phyloP scores from a whole-genome alignment of 2,329 filamentous ascomycete species.

The Pseudogymnoascus sp. region DNA sequence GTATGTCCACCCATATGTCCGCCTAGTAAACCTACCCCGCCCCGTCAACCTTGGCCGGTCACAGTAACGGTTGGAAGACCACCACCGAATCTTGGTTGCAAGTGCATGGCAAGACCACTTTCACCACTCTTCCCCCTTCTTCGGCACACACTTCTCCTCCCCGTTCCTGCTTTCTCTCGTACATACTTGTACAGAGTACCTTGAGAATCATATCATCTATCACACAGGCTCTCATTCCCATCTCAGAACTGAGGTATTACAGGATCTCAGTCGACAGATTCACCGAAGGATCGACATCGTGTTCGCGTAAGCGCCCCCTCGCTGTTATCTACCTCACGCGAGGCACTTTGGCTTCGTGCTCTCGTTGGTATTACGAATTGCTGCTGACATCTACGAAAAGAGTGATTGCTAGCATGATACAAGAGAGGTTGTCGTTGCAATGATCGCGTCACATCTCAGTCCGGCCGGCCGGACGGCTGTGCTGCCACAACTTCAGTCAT shows the following conservation, averaged over 20 bases:
- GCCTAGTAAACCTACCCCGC: neutral
- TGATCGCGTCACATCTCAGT: conserved; percentile 23
- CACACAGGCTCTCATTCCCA: neutral
- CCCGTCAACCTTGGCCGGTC: neutral
- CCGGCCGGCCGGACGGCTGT: conserved; percentile 17
- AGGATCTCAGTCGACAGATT: neutral
- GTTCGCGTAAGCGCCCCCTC: neutral
- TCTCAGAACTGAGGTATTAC: conserved; percentile 1
- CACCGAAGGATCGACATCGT: conserved; percentile 4
- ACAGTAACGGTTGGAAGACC: neutral
- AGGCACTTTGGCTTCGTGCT: neutral
- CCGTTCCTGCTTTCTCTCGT: conserved; percentile 1
- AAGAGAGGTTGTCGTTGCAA: conserved; percentile 14
- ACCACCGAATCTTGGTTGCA: neutral
- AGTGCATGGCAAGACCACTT: neutral
- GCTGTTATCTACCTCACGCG: neutral
- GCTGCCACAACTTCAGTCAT: conserved; percentile 9
- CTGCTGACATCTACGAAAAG: neutral
- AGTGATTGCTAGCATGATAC: conserved; percentile 9
- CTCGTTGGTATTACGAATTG: neutral
- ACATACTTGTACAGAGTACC: conserved; percentile 8
- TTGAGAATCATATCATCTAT: neutral
- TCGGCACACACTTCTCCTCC: neutral
- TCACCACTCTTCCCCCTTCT: conserved; percentile 1
- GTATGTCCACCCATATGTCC: no score